A percentile compares a stretch with the other conserved stretches of the same genome.
Evolutionary conservation across 1,284 basidiomycete species (phyloP).

Genomic region (Cystobasidium sp.): DNA sequence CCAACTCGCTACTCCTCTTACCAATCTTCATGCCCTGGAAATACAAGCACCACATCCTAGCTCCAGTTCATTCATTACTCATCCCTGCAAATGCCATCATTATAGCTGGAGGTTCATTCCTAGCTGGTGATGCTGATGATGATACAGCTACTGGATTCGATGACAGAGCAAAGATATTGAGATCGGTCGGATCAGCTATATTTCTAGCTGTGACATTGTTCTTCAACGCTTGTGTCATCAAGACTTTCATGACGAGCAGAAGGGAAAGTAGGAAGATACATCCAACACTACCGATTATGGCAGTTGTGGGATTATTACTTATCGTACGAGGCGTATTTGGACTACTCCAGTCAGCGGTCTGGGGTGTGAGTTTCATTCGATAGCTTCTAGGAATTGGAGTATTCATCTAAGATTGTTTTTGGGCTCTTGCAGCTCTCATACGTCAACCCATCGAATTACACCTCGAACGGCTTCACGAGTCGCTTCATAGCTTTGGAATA

Average conservation of each 20-base stretch:
- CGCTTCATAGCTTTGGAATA: slow-evolving; percentile 32
- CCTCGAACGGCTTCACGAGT: slow-evolving; percentile 23
- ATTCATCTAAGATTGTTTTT: not conserved
- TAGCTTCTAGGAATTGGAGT: too few species aligned
- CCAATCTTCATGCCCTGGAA: slow-evolving; percentile 37
- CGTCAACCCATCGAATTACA: slow-evolving; percentile 26
- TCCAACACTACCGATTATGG: slow-evolving; percentile 11
- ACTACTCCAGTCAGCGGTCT: slow-evolving; percentile 23
- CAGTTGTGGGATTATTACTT: slow-evolving; percentile 27
- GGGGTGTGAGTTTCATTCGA: not conserved
- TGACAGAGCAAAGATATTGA: slow-evolving; percentile 16
- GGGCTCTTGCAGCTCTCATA: slow-evolving; percentile 23
- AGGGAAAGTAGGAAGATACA: slow-evolving; percentile 12
- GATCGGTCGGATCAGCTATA: slow-evolving; percentile 28
- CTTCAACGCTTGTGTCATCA: slow-evolving; percentile 27
- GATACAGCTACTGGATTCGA: slow-evolving; percentile 13
- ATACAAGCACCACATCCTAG: slow-evolving; percentile 33
- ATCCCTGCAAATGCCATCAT: slow-evolving; percentile 40
- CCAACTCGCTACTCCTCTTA: not conserved
- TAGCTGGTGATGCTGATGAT: slow-evolving; percentile 20
- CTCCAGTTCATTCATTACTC: slow-evolving; percentile 24
- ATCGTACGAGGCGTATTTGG: slow-evolving; percentile 30
- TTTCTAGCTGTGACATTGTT: slow-evolving; percentile 30
- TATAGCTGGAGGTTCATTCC: slow-evolving; percentile 27
- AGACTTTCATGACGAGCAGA: slow-evolving; percentile 9